Percentiles rank a stretch among this genome's conserved stretches.
Conservation (phyloP, 306 rosid genomes). For the Lathyrus aphaca region DNA sequence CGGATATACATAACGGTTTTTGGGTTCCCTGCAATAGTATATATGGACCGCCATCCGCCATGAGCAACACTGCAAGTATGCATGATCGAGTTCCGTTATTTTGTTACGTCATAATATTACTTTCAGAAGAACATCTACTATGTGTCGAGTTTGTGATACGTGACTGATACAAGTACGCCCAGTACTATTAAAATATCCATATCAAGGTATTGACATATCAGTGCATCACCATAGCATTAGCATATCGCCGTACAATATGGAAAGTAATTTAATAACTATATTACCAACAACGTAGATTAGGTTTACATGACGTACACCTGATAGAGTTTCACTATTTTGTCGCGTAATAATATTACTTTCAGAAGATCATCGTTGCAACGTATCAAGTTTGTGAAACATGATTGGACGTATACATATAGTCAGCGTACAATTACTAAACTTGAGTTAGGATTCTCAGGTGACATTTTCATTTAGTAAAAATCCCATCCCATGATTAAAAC, state of each 20-base stretch:
- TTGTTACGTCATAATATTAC: too few species aligned
- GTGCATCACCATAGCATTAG: neutral
- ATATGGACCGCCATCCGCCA: too few species aligned
- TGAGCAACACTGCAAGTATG: too few species aligned
- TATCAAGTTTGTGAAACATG: neutral
- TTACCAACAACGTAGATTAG: neutral
- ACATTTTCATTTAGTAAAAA: too few species aligned
- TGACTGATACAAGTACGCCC: neutral
- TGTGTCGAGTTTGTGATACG: neutral
- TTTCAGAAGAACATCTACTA: neutral
- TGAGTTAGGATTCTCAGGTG: neutral
- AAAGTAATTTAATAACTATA: neutral
- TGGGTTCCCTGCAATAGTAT: too few species aligned
- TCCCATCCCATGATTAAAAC: too few species aligned
- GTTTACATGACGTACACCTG: neutral
- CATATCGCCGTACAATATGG: neutral
- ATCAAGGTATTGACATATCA: too few species aligned
- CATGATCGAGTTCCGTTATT: too few species aligned
- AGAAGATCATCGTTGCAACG: neutral
- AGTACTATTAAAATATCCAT: too few species aligned
- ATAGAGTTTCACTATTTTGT: neutral
- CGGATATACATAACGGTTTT: too few species aligned
- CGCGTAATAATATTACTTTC: neutral
- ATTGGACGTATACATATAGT: neutral
- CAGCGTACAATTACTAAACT: neutral